Evolutionary conservation across 345 rosid genomes (phyloP).

Genomic region (Mallotus nudiflorus): DNA sequence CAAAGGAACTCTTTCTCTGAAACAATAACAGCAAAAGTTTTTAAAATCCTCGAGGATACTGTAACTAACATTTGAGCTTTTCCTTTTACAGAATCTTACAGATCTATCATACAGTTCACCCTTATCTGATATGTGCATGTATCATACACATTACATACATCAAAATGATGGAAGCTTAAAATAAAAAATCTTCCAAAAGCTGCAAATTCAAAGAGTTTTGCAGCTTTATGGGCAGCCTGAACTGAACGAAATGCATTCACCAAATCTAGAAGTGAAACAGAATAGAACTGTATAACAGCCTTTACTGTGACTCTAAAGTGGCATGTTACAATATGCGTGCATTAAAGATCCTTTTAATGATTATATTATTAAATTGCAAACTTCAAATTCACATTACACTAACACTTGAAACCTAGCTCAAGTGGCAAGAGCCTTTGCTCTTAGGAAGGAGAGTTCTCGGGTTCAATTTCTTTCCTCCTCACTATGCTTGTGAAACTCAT

Average conservation of each 20-base stretch:
- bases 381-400: conserved; percentile 3
- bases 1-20: neutral
- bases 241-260: neutral
- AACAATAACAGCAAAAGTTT: neutral
- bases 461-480: too few species aligned
- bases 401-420: too few species aligned
- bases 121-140: neutral
- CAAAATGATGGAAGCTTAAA: neutral
- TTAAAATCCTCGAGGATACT: neutral
- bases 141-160: neutral
- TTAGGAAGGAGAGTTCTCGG: too few species aligned
- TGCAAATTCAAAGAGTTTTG: neutral
- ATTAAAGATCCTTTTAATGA: neutral
- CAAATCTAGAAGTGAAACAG: neutral
- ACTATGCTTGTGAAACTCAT: too few species aligned
- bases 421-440: too few species aligned
- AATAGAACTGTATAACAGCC: neutral
- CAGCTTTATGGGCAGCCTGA: neutral
- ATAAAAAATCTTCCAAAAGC: neutral
- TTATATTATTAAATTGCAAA: neutral
- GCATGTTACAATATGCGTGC: neutral
- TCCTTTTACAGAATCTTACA: neutral
- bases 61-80: neutral
- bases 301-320: neutral
- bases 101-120: too few species aligned